These are phyloP conservation scores for Huntiella omanensis DNA, from an alignment of 2,329 filamentous ascomycete species.

Conservation along the genomic window DNA sequence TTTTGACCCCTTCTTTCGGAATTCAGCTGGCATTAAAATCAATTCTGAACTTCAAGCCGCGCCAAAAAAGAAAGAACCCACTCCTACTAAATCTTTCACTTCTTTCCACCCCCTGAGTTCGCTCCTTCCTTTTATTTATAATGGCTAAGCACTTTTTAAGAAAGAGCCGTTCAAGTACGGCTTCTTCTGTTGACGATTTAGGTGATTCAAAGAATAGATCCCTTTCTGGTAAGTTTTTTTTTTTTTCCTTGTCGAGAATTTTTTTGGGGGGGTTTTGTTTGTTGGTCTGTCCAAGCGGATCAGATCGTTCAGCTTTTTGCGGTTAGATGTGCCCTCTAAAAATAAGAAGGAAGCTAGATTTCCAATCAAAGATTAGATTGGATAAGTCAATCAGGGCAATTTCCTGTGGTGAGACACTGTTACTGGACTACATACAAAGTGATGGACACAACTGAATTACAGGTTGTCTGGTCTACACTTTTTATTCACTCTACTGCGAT, in stretches of 20 bases:
- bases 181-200: slow-evolving; percentile 3
- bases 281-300: background rate
- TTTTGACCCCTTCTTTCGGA: no score
- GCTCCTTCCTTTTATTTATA: slow-evolving; percentile 2
- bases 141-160: slow-evolving; percentile 10
- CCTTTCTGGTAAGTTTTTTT: slow-evolving; percentile 9
- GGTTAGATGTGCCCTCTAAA: background rate
- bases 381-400: background rate
- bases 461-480: no score
- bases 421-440: background rate
- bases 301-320: background rate
- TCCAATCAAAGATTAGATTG: background rate
- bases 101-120: slow-evolving; percentile 5
- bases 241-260: background rate
- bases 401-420: background rate
- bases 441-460: no score
- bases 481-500: no score
- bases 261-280: background rate
- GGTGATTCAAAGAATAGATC: slow-evolving; percentile 5
- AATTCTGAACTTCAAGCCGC: no score
- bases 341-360: background rate
- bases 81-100: background rate
- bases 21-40: no score
- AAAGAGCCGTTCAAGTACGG: slow-evolving; percentile 9
- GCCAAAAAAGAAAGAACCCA: no score